Evolutionary conservation across 2,329 filamentous ascomycete species (phyloP).

Genomic region (Lecanosticta acicola): DNA sequence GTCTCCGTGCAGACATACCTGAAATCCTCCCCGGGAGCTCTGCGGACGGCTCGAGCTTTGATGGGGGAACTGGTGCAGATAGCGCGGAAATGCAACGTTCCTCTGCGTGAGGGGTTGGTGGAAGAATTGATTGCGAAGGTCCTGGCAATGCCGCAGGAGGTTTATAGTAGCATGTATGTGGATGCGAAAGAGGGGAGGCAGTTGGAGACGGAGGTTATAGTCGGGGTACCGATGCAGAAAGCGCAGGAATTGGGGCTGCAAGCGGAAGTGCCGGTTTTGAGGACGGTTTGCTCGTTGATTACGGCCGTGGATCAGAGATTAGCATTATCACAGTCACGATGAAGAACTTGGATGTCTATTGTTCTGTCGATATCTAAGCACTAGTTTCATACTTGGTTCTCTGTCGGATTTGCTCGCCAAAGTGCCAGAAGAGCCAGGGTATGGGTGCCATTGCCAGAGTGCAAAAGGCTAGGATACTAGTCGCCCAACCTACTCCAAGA

Average conservation of each 20-base stretch:
- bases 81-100: slow-evolving; percentile 36
- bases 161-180: slow-evolving; percentile 44
- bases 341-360: background rate
- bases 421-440: slow-evolving; percentile 29
- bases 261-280: slow-evolving; percentile 36
- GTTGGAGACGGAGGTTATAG: slow-evolving; percentile 45
- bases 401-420: slow-evolving; percentile 19
- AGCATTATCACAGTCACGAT: background rate
- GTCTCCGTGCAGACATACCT: slow-evolving; percentile 42
- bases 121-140: slow-evolving; percentile 38
- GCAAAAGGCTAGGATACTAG: slow-evolving; percentile 36
- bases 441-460: slow-evolving; percentile 29
- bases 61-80: slow-evolving; percentile 43
- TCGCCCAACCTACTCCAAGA: slow-evolving; percentile 40
- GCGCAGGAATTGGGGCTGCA: slow-evolving; percentile 36
- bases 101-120: slow-evolving; percentile 34
- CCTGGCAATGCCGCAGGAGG: slow-evolving; percentile 34
- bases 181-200: slow-evolving; percentile 39
- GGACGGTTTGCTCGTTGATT: slow-evolving; percentile 34
- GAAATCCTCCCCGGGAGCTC: slow-evolving; percentile 36
- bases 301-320: slow-evolving; percentile 25
- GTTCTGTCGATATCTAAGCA: slow-evolving; percentile 5
- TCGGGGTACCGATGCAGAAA: slow-evolving; percentile 39
- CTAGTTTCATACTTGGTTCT: slow-evolving; percentile 17
- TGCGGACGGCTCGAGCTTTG: slow-evolving; percentile 35